Evolutionary conservation across 2,329 filamentous ascomycete species (phyloP), one percentile per base, ranked within the genome.

Genomic region (Hypomyces perniciosus): DNA sequence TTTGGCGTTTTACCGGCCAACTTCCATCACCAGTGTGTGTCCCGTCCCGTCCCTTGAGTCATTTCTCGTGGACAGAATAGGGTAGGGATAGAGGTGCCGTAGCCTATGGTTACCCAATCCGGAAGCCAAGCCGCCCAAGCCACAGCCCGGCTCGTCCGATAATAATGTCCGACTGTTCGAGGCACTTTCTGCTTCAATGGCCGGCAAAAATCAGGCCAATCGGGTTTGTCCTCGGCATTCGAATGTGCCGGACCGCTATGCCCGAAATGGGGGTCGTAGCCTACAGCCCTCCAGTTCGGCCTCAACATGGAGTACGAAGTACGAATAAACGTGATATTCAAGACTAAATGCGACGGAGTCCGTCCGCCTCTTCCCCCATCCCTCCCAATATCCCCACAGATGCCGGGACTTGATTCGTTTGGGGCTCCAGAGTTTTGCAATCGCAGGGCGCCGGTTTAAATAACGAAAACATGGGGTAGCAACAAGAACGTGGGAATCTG

Each of bases 401-500:
- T 20, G 7, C 38, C 49, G 44, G 38, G 38, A 42, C 44, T 46
- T 46, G 43, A 51, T 46, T 46, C 44, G 37, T 51, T 46, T 51
- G 37, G 37, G 35, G 29, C 43, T 51, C 43, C 44, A 37, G 43
- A 41, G 46, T 51, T 41, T 38, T 37, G 8, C 48, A 29, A 50
- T 39, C 39, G 31, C 38, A 38, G 42, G 38, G 49, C 37, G 27
- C 33, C 49, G 46, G 44, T 42, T 46, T 46, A 51, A 51, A 51
- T 37, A 37, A 46, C 46, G 44, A 44, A 51, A 51, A 51, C 49
- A 51, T 51, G 49, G 49, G 49, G 49, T 51, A 51, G 40, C 42
- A 34, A 34, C 35, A 41, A 44, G 30, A 46, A 46, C 33, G 43
- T 27, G 38, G 49, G 35, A 46, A 46, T 35, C 49, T 27, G 38